Percentiles rank a stretch among this genome's conserved stretches.
phyloP scores from a whole-genome alignment of 805 yeast genomes.

The Tetrapisispora pingtungensis region DNA sequence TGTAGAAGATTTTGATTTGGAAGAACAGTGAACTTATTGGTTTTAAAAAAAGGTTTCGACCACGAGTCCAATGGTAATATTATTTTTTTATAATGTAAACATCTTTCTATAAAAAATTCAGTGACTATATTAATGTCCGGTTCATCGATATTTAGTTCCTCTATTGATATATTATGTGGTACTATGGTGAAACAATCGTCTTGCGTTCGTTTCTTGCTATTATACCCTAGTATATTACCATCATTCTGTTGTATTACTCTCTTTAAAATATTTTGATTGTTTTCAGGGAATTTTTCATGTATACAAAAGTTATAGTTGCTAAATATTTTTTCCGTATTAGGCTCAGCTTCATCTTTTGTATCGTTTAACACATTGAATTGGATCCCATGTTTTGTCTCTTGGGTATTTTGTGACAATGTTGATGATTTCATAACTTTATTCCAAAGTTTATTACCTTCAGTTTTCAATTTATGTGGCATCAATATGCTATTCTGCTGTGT shows the following conservation, averaged over 20 bases:
- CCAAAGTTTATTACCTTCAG: conserved; percentile 25
- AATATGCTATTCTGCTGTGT: not conserved
- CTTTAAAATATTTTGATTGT: conserved; percentile 13
- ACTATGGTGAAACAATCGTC: conserved; percentile 6
- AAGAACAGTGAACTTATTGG: conserved; percentile 20
- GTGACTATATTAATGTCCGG: conserved; percentile 37
- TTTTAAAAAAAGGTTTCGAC: conserved; percentile 42
- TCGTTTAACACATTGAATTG: not conserved
- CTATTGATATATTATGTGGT: conserved; percentile 17
- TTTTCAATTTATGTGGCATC: conserved; percentile 18
- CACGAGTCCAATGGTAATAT: conserved; percentile 42
- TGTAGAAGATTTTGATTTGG: conserved; percentile 20
- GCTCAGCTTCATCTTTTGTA: not conserved
- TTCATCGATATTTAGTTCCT: conserved; percentile 4
- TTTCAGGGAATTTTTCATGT: conserved; percentile 10
- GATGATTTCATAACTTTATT: conserved; percentile 17
- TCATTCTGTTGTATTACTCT: conserved; percentile 20
- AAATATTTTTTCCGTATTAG: conserved; percentile 6
- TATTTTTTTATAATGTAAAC: conserved; percentile 45
- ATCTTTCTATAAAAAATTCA: conserved; percentile 75
- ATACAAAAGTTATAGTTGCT: conserved; percentile 10
- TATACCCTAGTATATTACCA: conserved; percentile 9
- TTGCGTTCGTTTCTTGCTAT: not conserved
- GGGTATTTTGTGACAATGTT: not conserved
- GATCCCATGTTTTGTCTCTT: not conserved